Evolutionary conservation across 2,329 filamentous ascomycete species (phyloP).

Genomic region (Neonectria neomacrospora): DNA sequence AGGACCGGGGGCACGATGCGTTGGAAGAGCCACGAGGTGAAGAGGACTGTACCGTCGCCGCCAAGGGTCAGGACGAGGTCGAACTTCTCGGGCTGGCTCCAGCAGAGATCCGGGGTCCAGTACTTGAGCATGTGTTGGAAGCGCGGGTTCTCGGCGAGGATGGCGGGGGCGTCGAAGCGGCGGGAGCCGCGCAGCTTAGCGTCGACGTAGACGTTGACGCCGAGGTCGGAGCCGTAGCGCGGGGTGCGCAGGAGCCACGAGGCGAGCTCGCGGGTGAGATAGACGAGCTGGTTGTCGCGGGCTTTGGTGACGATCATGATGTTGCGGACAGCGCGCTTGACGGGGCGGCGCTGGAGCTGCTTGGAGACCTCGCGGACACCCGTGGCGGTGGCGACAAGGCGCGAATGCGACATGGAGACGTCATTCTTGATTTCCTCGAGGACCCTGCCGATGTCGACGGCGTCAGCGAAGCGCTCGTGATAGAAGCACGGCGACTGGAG

Average conservation of each 20-base stretch:
- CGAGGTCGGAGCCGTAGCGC: constrained; percentile 87
- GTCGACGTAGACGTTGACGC: constrained; percentile 98
- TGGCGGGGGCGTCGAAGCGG: constrained; percentile 81
- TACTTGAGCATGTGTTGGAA: constrained; percentile 89
- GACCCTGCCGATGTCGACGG: constrained; percentile 93
- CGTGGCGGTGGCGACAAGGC: constrained; percentile 93
- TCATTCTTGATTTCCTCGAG: constrained; percentile 92
- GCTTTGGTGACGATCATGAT: constrained; percentile 99
- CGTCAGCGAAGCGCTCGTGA: constrained; percentile 95
- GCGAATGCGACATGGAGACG: constrained; percentile 91
- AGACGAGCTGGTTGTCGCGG: constrained; percentile 91
- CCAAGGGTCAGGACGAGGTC: constrained; percentile 91
- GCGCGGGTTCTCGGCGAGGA: constrained; percentile 78
- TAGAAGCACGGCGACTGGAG: constrained; percentile 97
- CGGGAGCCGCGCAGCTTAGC: constrained; percentile 89
- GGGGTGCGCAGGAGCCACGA: constrained; percentile 90
- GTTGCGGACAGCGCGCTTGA: constrained; percentile 90
- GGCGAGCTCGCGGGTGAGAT: constrained; percentile 86
- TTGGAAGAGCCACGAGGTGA: constrained; percentile 93
- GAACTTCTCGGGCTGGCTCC: constrained; percentile 92
- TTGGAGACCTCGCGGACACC: constrained; percentile 95
- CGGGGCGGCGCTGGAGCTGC: constrained; percentile 90
- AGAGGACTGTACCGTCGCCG: constrained; percentile 87
- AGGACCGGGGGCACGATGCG: constrained; percentile 86
- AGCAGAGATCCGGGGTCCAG: constrained; percentile 97